These are phyloP conservation scores for Casaregolazyma suthepensis DNA, from an alignment of 1,139 yeast genomes.

Conservation along the genomic window DNA sequence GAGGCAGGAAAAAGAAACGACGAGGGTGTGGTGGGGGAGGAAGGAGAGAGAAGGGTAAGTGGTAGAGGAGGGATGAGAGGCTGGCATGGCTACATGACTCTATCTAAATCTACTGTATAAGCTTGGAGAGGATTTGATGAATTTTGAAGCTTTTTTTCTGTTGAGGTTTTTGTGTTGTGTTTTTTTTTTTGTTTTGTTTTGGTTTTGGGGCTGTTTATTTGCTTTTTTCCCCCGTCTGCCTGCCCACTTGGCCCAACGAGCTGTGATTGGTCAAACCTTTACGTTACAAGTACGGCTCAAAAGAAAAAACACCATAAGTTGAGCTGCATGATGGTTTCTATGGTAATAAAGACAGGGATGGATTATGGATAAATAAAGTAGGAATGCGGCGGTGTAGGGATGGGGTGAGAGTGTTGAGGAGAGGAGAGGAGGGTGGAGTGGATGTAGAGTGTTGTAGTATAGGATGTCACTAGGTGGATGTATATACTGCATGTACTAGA, in stretches of 20 bases:
- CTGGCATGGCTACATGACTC: too few species aligned
- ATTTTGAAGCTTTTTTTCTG: not conserved
- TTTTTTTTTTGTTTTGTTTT: too few species aligned
- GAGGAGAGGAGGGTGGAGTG: too few species aligned
- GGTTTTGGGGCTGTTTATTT: not conserved
- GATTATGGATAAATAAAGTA: not conserved
- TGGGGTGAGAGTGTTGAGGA: too few species aligned
- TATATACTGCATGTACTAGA: too few species aligned
- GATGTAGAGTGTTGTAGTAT: too few species aligned
- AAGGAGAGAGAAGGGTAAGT: not conserved
- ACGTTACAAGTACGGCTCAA: not conserved
- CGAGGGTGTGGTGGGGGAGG: not conserved
- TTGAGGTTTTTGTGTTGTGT: not conserved
- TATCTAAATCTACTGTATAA: not conserved
- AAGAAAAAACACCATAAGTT: not conserved
- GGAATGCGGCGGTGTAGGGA: too few species aligned
- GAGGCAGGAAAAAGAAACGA: not conserved
- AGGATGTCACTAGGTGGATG: too few species aligned
- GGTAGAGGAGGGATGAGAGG: not conserved
- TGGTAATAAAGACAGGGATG: not conserved
- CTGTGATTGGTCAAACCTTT: not conserved
- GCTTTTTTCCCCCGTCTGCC: not conserved
- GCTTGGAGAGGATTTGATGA: not conserved
- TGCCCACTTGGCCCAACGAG: not conserved
- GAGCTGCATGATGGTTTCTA: not conserved